Percentiles rank a stretch among this genome's conserved stretches.
These are phyloP conservation scores for Paramecium octaurelia DNA, from an alignment of 73 alveolate species.

Conservation along the genomic window DNA sequence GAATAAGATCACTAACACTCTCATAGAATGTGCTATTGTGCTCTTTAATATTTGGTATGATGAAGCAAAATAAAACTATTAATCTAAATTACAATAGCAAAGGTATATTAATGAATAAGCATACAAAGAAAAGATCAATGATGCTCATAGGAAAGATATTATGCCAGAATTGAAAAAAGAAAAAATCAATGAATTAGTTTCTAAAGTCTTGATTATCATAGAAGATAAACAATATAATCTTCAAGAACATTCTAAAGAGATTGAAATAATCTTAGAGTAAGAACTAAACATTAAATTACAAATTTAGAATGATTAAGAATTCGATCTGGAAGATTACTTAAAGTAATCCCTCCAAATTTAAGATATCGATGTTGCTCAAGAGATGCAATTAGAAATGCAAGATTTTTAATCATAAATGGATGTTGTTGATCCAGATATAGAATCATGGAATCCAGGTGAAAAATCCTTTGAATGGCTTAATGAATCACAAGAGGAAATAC, in stretches of 20 bases:
- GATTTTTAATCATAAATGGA: slow-evolving; percentile 15
- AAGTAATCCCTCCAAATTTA: not conserved
- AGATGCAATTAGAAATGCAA: slow-evolving; percentile 13
- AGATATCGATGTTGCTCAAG: slow-evolving; percentile 10
- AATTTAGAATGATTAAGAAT: not conserved
- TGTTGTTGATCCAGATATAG: not conserved
- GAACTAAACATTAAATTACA: not conserved
- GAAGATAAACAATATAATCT: not conserved
- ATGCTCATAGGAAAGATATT: not conserved
- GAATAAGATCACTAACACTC: not conserved
- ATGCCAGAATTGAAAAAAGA: slow-evolving; percentile 36
- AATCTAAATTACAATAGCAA: not conserved
- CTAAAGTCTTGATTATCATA: not conserved
- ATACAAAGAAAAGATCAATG: not conserved
- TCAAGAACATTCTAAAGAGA: not conserved
- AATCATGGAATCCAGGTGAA: slow-evolving; percentile 13
- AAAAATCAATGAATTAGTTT: slow-evolving; percentile 10
- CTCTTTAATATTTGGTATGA: slow-evolving; percentile 25
- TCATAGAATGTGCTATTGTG: not conserved
- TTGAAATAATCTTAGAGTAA: not conserved
- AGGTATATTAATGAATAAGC: not conserved
- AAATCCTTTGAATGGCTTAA: not conserved
- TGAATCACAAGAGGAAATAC: not conserved
- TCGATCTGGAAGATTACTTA: slow-evolving; percentile 14
- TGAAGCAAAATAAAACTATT: not conserved